Evolutionary conservation across 1,284 basidiomycete species (phyloP).

Genomic region (Coniophora puteana): DNA sequence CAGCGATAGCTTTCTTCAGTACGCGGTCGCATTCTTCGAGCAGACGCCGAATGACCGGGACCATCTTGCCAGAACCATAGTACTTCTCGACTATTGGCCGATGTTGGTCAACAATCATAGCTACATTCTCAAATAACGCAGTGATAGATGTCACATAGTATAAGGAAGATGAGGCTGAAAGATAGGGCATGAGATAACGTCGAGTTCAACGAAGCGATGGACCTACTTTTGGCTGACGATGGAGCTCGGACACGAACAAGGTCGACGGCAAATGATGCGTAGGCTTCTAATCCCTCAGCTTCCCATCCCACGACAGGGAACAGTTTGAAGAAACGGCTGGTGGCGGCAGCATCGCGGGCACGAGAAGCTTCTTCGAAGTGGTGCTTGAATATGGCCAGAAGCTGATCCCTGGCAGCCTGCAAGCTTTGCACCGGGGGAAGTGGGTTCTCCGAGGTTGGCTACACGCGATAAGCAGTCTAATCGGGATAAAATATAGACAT

Average conservation of each 20-base stretch:
- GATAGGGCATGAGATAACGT: slow-evolving; percentile 10
- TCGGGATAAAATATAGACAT: slow-evolving; percentile 5
- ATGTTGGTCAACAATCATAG: slow-evolving; percentile 95
- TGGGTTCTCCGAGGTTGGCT: slow-evolving; percentile 90
- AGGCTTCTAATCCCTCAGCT: slow-evolving; percentile 90
- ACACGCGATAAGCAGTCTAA: slow-evolving; percentile 10
- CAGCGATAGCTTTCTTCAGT: slow-evolving; percentile 70
- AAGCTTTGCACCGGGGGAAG: slow-evolving; percentile 84
- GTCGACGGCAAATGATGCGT: slow-evolving; percentile 90
- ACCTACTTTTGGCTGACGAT: slow-evolving; percentile 77
- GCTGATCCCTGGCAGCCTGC: slow-evolving; percentile 66
- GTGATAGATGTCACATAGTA: slow-evolving; percentile 89
- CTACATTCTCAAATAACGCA: slow-evolving; percentile 91
- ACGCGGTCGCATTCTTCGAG: slow-evolving; percentile 87
- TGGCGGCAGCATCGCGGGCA: slow-evolving; percentile 79
- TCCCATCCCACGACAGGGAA: slow-evolving; percentile 94
- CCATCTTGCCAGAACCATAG: slow-evolving; percentile 88
- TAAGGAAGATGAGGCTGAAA: slow-evolving; percentile 78
- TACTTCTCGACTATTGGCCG: slow-evolving; percentile 98
- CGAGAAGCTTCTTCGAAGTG: slow-evolving; percentile 81
- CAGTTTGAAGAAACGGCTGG: slow-evolving; percentile 93
- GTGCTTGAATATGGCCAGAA: slow-evolving; percentile 75
- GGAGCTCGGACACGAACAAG: slow-evolving; percentile 80
- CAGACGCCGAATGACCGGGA: slow-evolving; percentile 72
- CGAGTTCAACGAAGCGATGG: slow-evolving; percentile 5